A percentile compares a stretch with the other conserved stretches of the same genome.
Evolutionary conservation across 257 asterid genomes (phyloP).

Genomic region (Lantana camara): DNA sequence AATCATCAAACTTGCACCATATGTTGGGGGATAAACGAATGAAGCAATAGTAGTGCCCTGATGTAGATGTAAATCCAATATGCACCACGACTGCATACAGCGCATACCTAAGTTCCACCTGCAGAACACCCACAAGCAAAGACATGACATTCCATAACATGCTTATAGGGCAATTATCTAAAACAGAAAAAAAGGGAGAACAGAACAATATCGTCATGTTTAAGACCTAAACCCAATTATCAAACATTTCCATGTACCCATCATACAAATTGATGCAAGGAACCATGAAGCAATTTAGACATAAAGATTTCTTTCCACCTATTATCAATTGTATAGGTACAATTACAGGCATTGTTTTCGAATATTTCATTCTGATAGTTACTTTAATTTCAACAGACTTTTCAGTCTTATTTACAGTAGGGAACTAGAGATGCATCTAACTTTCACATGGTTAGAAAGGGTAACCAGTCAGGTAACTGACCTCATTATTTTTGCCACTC

Average conservation of each 20-base stretch:
- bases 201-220: not conserved
- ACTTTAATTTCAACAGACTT: too few species aligned
- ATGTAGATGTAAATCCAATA: slow-evolving; percentile 63
- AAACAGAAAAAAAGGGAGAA: not conserved
- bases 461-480: slow-evolving; percentile 39
- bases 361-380: too few species aligned
- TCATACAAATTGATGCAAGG: too few species aligned
- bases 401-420: not conserved
- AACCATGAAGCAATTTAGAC: slow-evolving; percentile 2
- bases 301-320: slow-evolving; percentile 4
- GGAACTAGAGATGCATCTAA: not conserved
- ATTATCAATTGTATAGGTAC: not conserved
- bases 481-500: slow-evolving; percentile 38
- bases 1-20: slow-evolving; percentile 91
- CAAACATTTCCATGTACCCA: not conserved
- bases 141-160: slow-evolving; percentile 18
- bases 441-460: slow-evolving; percentile 8
- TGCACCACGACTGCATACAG: slow-evolving; percentile 92
- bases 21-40: slow-evolving; percentile 57
- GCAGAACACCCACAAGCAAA: slow-evolving; percentile 33
- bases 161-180: not conserved
- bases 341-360: not conserved
- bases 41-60: slow-evolving; percentile 89
- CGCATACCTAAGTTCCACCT: slow-evolving; percentile 65
- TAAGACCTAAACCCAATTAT: slow-evolving; percentile 3